Evolutionary conservation across 805 yeast species (phyloP).

Genomic region (Cyberlindnera meyerae): DNA sequence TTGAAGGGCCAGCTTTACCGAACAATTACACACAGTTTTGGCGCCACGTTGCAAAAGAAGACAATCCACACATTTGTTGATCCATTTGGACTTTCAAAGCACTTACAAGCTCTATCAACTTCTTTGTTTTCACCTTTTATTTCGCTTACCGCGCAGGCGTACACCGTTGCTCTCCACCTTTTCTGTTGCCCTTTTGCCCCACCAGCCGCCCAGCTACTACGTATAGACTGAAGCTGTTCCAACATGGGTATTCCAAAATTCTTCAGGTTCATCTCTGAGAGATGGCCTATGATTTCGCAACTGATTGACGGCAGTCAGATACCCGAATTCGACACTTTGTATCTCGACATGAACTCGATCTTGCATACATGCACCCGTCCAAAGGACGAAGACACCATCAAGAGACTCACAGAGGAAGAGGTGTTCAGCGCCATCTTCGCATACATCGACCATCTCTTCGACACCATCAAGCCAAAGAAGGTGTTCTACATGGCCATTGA

Average conservation of each 20-base stretch:
- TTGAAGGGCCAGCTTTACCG: background rate
- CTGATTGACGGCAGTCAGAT: constrained; percentile 73
- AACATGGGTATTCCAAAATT: constrained; percentile 91
- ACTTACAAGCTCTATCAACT: background rate
- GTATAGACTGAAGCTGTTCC: no score
- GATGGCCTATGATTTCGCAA: constrained; percentile 97
- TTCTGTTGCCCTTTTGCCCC: no score
- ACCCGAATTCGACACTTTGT: constrained; percentile 92
- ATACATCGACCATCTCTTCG: constrained; percentile 90
- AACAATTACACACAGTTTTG: background rate
- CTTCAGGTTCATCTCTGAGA: constrained; percentile 92
- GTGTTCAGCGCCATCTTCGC: constrained; percentile 90
- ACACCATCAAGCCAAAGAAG: constrained; percentile 79
- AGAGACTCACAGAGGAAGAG: constrained; percentile 79
- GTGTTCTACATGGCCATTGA: constrained; percentile 93
- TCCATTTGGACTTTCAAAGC: background rate
- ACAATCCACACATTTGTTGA: background rate
- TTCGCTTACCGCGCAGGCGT: no score
- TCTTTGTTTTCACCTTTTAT: background rate
- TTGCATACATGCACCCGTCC: constrained; percentile 91
- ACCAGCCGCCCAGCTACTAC: no score
- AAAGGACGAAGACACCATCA: constrained; percentile 59
- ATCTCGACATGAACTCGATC: constrained; percentile 96
- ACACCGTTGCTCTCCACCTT: no score
- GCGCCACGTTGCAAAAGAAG: background rate